Base-by-base conservation (phyloP, 2,329 filamentous ascomycete genomes). In the Onygenales sp. region DNA sequence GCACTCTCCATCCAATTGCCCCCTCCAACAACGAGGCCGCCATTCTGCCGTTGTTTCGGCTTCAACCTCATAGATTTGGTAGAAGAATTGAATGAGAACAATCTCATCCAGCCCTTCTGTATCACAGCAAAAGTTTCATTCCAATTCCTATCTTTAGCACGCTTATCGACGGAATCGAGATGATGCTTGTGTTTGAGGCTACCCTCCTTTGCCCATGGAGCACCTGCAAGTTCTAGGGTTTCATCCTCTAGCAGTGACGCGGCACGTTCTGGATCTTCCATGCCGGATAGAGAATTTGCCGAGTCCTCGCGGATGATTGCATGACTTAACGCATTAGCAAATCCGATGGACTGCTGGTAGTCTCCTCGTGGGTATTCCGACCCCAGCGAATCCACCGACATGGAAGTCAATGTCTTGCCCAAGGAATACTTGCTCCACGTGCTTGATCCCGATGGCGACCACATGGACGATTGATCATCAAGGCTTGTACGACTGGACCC, bases 1-100 rank as follows among this genome's bases (percentile, higher is more conserved):
- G 93, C 93, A 65, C 95, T 97, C 61, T 96, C 91, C 69, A 92
- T 92, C 93, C 93, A 98, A 69, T 98, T 97, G 27, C 93, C 93
- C 56, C 93, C 93, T 59, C 93, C 93, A 2, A 97, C 93, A 6
- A 87, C 79, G 32, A 84, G 81, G 10, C 82, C 83, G 8, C 79
- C 78, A 54, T 75, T 76, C 51, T 75, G 70, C 27, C 72, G 73
- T 56, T 75, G 76, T 55, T 76, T 64, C 69, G 75, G 58, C 81
- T 89, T 90, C 35, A 57, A 13, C 5, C 66, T 65, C 61, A 84
- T 75, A 1, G 87, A 88, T 67, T 93, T 93, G 58, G 75, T 75
- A 43, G 83, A 84, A n/a, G 83, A 79, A 46, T 84, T 86, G 72
- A 98, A 98, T 0, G 90, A 94, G 72, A 98, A 98, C 7, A 98